phyloP scores from a whole-genome alignment of 78 protist genomes.

The Chrysochromulina parva region DNA sequence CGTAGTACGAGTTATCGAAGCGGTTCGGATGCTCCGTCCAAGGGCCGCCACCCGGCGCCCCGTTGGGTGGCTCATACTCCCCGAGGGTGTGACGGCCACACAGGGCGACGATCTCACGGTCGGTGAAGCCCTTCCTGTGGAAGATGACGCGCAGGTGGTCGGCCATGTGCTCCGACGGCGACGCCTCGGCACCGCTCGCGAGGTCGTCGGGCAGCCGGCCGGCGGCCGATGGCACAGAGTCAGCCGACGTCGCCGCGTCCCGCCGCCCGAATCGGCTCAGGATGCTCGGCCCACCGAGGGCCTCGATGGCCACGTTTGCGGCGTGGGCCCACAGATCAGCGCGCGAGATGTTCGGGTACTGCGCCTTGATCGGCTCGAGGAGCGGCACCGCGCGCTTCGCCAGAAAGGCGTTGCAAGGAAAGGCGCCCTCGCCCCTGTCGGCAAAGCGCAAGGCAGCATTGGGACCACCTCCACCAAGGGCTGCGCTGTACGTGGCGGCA shows the following conservation, averaged over 20 bases:
- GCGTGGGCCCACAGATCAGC: neutral
- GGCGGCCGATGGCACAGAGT: neutral
- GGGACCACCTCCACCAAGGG: neutral
- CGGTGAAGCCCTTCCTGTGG: constrained; percentile 26
- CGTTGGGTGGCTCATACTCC: neutral
- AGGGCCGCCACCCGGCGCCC: no score
- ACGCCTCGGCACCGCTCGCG: no score
- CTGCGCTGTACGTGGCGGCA: neutral
- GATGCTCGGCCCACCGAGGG: constrained; percentile 70
- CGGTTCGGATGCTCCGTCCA: neutral
- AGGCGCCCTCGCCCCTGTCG: no score
- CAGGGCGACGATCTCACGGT: constrained; percentile 38
- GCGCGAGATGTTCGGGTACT: constrained; percentile 4
- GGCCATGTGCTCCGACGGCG: constrained; percentile 6
- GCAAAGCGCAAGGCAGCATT: no score
- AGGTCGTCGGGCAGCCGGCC: constrained; percentile 55
- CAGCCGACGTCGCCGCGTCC: neutral
- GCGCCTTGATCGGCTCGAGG: constrained; percentile 45
- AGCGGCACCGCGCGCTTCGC: neutral
- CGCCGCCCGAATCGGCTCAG: neutral
- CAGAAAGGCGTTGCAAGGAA: no score
- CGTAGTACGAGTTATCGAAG: constrained; percentile 37
- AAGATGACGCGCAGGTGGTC: constrained; percentile 11
- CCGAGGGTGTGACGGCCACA: constrained; percentile 34
- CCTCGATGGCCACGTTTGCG: constrained; percentile 52